Evolutionary conservation across 441 rosid species (phyloP), one percentile per base, ranked within the genome.

Genomic region (Lepidium campestre): DNA sequence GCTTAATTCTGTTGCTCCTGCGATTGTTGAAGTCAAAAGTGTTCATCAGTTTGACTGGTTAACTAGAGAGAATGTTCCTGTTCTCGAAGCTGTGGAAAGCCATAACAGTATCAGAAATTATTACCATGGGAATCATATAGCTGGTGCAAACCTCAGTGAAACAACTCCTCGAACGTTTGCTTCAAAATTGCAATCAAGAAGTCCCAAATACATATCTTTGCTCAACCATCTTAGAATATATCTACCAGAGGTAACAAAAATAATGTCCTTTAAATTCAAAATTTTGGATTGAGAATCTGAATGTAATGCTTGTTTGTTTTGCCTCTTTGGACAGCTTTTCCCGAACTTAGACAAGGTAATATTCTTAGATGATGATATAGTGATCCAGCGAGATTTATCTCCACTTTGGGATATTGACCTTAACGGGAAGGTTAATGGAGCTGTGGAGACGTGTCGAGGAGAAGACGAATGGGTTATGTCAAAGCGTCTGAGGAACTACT

Each of bases 41-140:
- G 81, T 91, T 79, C 99, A 95, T 81, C 99, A 95, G 81, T 91
- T 95, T 81, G 98, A 95, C 76, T 95, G 97, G 96, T 81, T 95
- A 72, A 88, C 99, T 10, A 86, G 98, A 76, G 99, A 95, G 82
- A 95, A 91, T 69, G 99, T 95, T 73, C 99, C 99, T 10, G 99
- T 95, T 75, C 78, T 95, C 60, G 99, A 95, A 68, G 99, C 97
- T 77, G 90, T 91, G 63, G 99, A 95, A 82, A 88, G 72, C 74
- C 97, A 86, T 77, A 77, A 85, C 73, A 85, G 84, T 61, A 82
- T 95, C 62, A 79, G 97, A 78, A 76, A 82, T 73, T 90, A 95
- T 68, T 95, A 95, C 80, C 99, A 91, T 77, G 99, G 99, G 65
- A 88, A 90, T 81, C 98, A 95, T 64, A 47, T 91, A 66, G 85